A percentile compares a stretch with the other conserved stretches of the same genome.
Conservation (phyloP, 2,329 filamentous ascomycete species). For the Boeremia exigua region DNA sequence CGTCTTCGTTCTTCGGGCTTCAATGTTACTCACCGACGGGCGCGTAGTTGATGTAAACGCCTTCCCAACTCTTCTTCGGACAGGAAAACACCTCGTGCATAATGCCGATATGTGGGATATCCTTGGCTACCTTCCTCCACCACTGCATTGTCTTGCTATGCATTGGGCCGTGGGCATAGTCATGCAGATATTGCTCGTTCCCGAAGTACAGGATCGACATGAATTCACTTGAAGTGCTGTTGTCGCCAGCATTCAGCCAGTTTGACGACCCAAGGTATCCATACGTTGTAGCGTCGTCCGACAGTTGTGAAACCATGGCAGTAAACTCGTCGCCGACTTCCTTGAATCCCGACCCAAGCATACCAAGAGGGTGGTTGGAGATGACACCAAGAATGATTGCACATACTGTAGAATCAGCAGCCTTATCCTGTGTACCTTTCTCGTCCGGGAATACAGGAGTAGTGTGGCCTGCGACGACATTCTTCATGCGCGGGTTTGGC, state of each 20-base stretch:
- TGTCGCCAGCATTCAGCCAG: slow-evolving; percentile 11
- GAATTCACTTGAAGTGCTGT: slow-evolving; percentile 11
- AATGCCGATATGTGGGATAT: slow-evolving; percentile 14
- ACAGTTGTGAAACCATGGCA: slow-evolving; percentile 1
- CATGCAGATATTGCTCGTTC: slow-evolving; percentile 17
- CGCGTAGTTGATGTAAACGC: slow-evolving; percentile 19
- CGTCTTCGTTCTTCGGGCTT: neutral
- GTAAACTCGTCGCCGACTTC: slow-evolving; percentile 11
- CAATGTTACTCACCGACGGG: slow-evolving; percentile 11
- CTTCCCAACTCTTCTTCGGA: slow-evolving; percentile 20
- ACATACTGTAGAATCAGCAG: slow-evolving; percentile 5
- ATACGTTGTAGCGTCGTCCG: slow-evolving; percentile 1
- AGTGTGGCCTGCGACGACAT: slow-evolving; percentile 7
- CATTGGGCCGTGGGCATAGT: slow-evolving; percentile 15
- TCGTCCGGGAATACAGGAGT: slow-evolving; percentile 7
- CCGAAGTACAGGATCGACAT: slow-evolving; percentile 16
- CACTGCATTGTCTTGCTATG: slow-evolving; percentile 14
- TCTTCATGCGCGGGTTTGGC: neutral
- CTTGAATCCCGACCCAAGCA: slow-evolving; percentile 17
- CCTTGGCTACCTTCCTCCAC: slow-evolving; percentile 12
- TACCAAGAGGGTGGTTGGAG: slow-evolving; percentile 18
- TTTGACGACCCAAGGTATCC: slow-evolving; percentile 8
- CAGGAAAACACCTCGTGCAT: slow-evolving; percentile 21
- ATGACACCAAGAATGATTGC: slow-evolving; percentile 15
- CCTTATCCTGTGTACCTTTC: slow-evolving; percentile 4